A percentile compares a stretch with the other conserved stretches of the same genome.
These are phyloP conservation scores for Scenedesmus sp. DNA, from an alignment of 163 green algal species.

Conservation along the genomic window DNA sequence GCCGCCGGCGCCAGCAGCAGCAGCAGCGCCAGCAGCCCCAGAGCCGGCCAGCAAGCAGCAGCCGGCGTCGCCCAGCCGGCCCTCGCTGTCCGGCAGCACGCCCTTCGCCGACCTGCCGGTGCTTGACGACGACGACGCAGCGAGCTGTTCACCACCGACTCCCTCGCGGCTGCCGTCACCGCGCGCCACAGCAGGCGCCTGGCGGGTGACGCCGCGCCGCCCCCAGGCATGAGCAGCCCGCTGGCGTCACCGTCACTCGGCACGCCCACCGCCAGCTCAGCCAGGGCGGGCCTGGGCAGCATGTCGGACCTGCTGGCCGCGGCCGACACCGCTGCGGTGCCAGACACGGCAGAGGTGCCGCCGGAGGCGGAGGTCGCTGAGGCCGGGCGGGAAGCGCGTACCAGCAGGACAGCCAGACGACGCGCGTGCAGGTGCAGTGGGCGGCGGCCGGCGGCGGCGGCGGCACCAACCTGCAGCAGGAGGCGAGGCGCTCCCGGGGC, in stretches of 20 bases:
- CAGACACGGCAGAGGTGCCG: neutral
- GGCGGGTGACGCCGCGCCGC: neutral
- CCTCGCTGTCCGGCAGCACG: neutral
- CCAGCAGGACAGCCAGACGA: slow-evolving; percentile 10
- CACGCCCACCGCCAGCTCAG: neutral
- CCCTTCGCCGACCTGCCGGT: neutral
- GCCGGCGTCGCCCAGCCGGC: neutral
- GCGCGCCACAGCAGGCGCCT: neutral
- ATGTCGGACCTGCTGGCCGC: neutral
- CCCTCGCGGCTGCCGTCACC: slow-evolving; percentile 7
- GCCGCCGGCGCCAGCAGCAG: neutral
- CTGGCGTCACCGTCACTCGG: neutral
- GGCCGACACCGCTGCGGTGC: slow-evolving; percentile 18
- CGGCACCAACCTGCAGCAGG: neutral
- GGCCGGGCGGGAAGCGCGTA: neutral
- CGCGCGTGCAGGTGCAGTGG: neutral
- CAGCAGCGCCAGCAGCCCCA: neutral
- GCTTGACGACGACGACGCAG: neutral
- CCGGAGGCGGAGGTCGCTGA: neutral
- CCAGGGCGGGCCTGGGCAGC: neutral
- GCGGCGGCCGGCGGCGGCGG: neutral
- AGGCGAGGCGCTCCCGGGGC: neutral
- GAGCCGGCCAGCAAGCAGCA: slow-evolving; percentile 9
- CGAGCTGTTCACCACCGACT: slow-evolving; percentile 8
- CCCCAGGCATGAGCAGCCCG: neutral